Conservation (phyloP, 805 yeast species). For the Tetrapisispora phaffii region DNA sequence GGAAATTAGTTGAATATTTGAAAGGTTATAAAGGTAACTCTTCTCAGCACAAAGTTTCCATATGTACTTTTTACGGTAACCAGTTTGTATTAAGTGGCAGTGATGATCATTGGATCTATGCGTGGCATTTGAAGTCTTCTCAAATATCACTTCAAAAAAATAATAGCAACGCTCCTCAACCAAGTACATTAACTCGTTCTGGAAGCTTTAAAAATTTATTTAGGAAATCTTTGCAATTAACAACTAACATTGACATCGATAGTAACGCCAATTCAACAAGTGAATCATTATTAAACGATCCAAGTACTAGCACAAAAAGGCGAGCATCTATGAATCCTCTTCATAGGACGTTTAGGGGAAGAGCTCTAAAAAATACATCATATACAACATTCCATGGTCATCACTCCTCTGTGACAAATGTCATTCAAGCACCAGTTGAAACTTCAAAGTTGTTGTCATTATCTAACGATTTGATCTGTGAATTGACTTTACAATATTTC, state of each 20-base stretch:
- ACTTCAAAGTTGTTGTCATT: conserved; percentile 56
- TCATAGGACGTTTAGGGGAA: neutral
- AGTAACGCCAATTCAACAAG: neutral
- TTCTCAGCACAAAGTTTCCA: conserved; percentile 56
- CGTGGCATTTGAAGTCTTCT: conserved; percentile 43
- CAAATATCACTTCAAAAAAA: neutral
- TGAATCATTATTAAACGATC: neutral
- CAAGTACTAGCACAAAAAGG: conserved; percentile 48
- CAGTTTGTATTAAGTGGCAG: conserved; percentile 56
- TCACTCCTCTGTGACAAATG: conserved; percentile 61
- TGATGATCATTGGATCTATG: conserved; percentile 78
- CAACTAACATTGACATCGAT: neutral
- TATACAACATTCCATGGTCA: conserved; percentile 72
- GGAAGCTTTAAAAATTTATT: conserved; percentile 11
- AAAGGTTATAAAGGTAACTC: conserved; percentile 64
- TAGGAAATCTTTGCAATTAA: conserved; percentile 3
- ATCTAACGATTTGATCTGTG: conserved; percentile 74
- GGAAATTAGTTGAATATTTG: conserved; percentile 52
- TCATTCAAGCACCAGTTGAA: conserved; percentile 63
- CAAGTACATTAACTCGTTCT: conserved; percentile 6
- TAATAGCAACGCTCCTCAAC: neutral
- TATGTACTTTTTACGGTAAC: conserved; percentile 6
- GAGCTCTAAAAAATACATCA: conserved; percentile 40
- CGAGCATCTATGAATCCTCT: neutral
- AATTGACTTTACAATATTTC: conserved; percentile 33